These are phyloP conservation scores for Camellia sinensis DNA, from an alignment of 148 eudicot species.

Conservation along the genomic window DNA sequence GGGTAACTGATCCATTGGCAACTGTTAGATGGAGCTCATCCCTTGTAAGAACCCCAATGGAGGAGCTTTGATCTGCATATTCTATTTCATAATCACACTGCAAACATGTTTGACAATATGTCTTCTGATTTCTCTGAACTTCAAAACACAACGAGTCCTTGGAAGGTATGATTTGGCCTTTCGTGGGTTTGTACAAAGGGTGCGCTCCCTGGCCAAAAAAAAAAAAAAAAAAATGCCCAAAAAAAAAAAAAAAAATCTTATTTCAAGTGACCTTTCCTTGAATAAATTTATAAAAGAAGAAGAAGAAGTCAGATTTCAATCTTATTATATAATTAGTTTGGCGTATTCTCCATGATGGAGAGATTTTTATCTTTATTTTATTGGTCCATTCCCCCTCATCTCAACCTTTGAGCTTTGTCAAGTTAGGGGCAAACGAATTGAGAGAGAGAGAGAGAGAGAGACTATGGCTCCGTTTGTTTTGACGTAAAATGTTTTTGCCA, in stretches of 20 bases:
- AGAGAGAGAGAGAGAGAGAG: neutral
- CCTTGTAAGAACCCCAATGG: slow-evolving; percentile 62
- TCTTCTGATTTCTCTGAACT: slow-evolving; percentile 38
- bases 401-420: neutral
- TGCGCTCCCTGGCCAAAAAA: slow-evolving; percentile 46
- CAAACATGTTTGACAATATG: slow-evolving; percentile 31
- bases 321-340: neutral
- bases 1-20: slow-evolving; percentile 42
- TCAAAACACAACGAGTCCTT: slow-evolving; percentile 45
- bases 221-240: too few relatives aligned
- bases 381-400: neutral
- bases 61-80: slow-evolving; percentile 65
- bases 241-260: neutral
- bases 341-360: neutral
- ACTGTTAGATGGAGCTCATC: slow-evolving; percentile 42
- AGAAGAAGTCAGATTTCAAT: neutral
- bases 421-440: neutral
- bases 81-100: slow-evolving; percentile 72
- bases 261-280: neutral
- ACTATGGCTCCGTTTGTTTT: neutral
- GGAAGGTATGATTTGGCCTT: slow-evolving; percentile 35
- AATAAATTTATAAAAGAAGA: neutral
- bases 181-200: slow-evolving; percentile 56
- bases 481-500: too few relatives aligned
- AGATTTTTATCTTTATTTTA: neutral